phyloP scores from a whole-genome alignment of 1,139 yeast genomes.

The Nadsonia starkeyi-henricii region DNA sequence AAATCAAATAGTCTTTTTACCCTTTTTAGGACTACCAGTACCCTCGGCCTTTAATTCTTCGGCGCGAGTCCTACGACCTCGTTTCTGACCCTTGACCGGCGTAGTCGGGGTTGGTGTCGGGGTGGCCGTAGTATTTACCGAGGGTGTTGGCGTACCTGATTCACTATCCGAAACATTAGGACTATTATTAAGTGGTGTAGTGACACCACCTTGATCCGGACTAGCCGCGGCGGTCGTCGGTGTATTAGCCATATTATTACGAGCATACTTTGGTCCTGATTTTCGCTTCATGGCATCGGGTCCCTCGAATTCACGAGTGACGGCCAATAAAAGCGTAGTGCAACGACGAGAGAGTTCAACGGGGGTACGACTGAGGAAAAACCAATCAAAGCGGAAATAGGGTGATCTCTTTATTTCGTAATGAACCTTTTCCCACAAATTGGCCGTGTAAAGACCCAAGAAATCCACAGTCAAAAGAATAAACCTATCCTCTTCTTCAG shows the following conservation, averaged over 20 bases:
- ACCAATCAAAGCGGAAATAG: constrained; percentile 82
- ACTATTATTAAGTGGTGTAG: not conserved
- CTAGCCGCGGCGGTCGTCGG: not conserved
- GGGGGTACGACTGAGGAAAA: constrained; percentile 69
- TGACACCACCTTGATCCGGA: not conserved
- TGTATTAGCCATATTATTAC: not conserved
- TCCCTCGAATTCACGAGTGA: constrained; percentile 21
- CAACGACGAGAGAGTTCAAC: constrained; percentile 79
- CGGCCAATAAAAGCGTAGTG: constrained; percentile 45
- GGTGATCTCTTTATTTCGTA: constrained; percentile 65
- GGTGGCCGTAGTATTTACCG: not conserved
- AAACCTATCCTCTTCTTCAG: constrained; percentile 78
- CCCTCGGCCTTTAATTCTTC: not conserved
- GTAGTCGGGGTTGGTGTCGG: not conserved
- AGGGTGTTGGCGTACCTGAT: not conserved
- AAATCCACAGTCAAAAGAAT: constrained; percentile 58
- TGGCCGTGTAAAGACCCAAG: constrained; percentile 66
- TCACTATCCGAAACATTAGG: not conserved
- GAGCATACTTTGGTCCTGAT: not conserved
- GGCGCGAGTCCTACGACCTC: not conserved
- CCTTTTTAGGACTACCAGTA: not conserved
- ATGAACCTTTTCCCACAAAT: constrained; percentile 63
- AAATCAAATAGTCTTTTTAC: not conserved
- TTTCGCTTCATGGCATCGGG: constrained; percentile 21
- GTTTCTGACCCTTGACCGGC: not conserved